Evolutionary conservation across 2,329 filamentous ascomycete genomes (phyloP), one percentile per base, ranked within the genome.

Genomic region (Cyclaneusma minus): DNA sequence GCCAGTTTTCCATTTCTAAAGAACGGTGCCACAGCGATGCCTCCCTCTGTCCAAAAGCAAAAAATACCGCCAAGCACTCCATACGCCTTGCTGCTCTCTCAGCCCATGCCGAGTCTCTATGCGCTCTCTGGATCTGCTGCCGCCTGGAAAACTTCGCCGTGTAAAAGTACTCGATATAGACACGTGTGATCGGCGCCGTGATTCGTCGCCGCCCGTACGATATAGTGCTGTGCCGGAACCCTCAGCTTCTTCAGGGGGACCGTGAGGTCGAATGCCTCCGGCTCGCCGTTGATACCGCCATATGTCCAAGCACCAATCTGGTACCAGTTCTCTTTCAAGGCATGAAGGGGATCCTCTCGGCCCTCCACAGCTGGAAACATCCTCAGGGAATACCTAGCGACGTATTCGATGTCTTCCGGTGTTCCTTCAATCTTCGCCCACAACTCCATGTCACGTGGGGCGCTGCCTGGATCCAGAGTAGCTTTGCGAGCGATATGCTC

Each of bases 381-480:
- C 3, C 41, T 43, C 6, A 45, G 40, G 10, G 58, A 54, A 38
- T 62, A 68, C 3, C 37, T 22, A 2, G 40, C 46, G 5, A 35
- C 25, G 33, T 56, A 49, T 12, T 42, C 39, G 2, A 62, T 46
- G 14, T 52, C 51, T 14, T 51, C 41, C 17, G 52, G 56, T n/a
- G n/a, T 14, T 12, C 72, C 60, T 11, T 59, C 54, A 31, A 75
- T 62, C 20, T 60, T 56, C 4, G 63, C 71, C 62, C 76, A 81
- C 6, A 87, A 47, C 44, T 87, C 79, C 30, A 87, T 65, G 3
- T 75, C 58, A 27, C 55, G 61, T 1, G 81, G 81, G 16, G 71
- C 70, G 2, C 71, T 55, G 9, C 55, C 60, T 0, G 73, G 65
- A 24, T 75, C 62, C 6, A 71, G 56, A 0, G 72, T 75, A 3